Evolutionary conservation across 306 rosid species (phyloP).

Genomic region (Corylus heterophylla): DNA sequence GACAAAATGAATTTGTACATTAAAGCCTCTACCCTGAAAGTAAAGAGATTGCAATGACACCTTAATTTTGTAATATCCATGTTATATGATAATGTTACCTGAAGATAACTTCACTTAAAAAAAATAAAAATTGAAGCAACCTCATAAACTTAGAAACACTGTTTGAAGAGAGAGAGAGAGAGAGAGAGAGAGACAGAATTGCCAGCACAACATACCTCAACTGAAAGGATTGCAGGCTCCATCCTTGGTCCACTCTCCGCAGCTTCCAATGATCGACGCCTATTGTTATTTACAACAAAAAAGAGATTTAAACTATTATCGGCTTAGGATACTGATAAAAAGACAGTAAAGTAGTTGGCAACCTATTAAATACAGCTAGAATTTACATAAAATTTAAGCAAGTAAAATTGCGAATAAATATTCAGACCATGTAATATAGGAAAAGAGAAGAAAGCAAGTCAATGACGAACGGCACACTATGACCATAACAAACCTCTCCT

Average conservation of each 20-base stretch:
- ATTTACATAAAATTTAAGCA: not conserved
- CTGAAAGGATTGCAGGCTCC: conserved; percentile 87
- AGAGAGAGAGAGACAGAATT: not conserved
- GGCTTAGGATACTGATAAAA: not conserved
- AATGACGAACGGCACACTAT: not conserved
- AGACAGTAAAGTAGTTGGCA: not conserved
- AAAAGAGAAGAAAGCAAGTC: not conserved
- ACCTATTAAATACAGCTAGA: not conserved
- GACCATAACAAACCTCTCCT: not conserved
- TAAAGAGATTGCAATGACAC: conserved; percentile 9
- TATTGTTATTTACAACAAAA: conserved; percentile 51
- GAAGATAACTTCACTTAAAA: not conserved
- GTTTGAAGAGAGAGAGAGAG: not conserved
- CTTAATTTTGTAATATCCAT: conserved; percentile 7
- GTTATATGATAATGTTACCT: conserved; percentile 9
- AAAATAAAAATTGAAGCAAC: not conserved
- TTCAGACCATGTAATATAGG: not conserved
- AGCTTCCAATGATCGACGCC: conserved; percentile 53
- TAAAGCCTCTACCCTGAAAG: conserved; percentile 91
- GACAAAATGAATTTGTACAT: conserved; percentile 71
- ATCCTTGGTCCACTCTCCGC: conserved; percentile 46
- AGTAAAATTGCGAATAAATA: not conserved
- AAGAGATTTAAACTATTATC: conserved; percentile 22
- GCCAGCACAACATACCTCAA: conserved; percentile 57
- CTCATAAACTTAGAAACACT: not conserved